Base-by-base conservation (phyloP, 2,329 filamentous ascomycete genomes). In the Phialophora macrospora region DNA sequence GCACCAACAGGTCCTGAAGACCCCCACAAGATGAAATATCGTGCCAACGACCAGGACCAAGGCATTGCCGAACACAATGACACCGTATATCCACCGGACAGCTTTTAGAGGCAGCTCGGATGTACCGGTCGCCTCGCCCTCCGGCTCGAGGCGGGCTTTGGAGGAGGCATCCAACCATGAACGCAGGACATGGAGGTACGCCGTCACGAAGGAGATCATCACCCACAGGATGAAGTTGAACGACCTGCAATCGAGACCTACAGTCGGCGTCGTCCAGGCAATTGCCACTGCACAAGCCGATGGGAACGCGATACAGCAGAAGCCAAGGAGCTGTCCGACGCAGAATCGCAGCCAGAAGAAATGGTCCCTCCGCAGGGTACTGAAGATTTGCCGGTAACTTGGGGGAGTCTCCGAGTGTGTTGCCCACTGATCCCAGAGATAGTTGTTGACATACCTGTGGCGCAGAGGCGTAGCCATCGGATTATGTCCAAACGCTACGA, bases 181-280 rank as follows among this genome's bases (percentile, higher is more conserved):
- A 17, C 48, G 51, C 20, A 48, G 12, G 17, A 60, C 14, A n/a
- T 51, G 41, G 17, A 60, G 44, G 28, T 26, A 30, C 4, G 44
- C 41, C 28, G 26, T 9, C 4, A 60, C 44, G 7, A 60, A 60
- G 1, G 57, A 34, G 26, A 58, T 22, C 14, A 26, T 38, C 20
- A 46, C 57, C 20, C 41, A 60, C 17, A 52, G 26, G 44, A 60
- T 38, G 57, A 60, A 60, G 20, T 60, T 60, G 44, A 60, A 60
- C 48, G 55, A 60, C 20, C 46, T 17, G 20, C 46, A 38, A 11
- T 32, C 57, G 4, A 52, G 32, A n/a, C 57, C 57, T n/a, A 52
- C 57, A 26, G 57, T 60, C 20, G 57, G 46, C 4, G 57, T 52
- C n/a, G 46, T 60, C 28, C 20, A 38, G 9, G 30, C n/a, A 5